These are phyloP conservation scores for Astraeus odoratus DNA, from an alignment of 768 basidiomycete genomes.

Conservation along the genomic window DNA sequence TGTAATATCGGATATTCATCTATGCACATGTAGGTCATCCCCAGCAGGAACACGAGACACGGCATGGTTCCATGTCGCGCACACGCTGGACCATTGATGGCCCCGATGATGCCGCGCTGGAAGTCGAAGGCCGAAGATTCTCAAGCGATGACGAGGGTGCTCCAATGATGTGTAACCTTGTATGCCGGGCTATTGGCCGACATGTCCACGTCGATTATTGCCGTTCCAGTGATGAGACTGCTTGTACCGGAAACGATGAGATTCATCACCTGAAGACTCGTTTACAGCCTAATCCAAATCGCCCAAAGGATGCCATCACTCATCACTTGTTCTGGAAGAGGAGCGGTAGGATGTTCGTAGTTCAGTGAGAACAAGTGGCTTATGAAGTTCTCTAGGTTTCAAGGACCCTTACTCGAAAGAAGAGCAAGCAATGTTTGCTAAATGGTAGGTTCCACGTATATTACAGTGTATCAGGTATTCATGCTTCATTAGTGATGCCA, in stretches of 20 bases:
- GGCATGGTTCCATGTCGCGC: constrained; percentile 50
- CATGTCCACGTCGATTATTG: constrained; percentile 50
- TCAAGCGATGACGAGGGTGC: constrained; percentile 43
- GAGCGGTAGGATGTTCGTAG: constrained; percentile 30
- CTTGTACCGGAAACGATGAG: constrained; percentile 33
- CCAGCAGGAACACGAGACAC: constrained; percentile 50
- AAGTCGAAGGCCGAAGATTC: constrained; percentile 45
- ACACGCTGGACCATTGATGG: constrained; percentile 47
- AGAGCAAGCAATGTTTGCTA: constrained; percentile 40
- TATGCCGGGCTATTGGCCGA: constrained; percentile 43
- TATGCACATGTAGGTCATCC: constrained; percentile 34
- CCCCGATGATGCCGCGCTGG: constrained; percentile 37
- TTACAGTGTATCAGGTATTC: neutral
- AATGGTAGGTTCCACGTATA: constrained; percentile 32
- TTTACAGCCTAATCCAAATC: constrained; percentile 36
- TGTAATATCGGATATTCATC: neutral
- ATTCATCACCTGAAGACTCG: constrained; percentile 34
- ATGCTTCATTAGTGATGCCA: constrained; percentile 30
- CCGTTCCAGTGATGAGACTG: constrained; percentile 25
- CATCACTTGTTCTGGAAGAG: constrained; percentile 47
- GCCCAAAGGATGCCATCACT: constrained; percentile 43
- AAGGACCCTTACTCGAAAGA: constrained; percentile 51
- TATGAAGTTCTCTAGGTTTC: constrained; percentile 32
- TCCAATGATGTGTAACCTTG: constrained; percentile 49
- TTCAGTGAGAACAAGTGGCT: neutral